Conservation (phyloP, 2,329 filamentous ascomycete genomes). For the Polychaeton citri region DNA sequence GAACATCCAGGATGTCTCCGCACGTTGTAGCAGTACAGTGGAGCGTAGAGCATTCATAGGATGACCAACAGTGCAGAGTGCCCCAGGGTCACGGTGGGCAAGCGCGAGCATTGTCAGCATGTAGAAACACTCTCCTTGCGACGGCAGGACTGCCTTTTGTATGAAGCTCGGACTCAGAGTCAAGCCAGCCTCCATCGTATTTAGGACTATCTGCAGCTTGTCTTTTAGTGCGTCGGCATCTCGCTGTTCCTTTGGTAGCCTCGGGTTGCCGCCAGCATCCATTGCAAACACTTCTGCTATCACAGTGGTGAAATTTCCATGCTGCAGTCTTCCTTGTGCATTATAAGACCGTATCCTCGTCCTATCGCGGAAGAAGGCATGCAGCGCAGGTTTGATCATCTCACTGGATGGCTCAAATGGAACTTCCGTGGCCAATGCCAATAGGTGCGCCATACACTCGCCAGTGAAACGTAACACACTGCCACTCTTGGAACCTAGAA, state of each 20-base stretch:
- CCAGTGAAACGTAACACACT: slow-evolving; percentile 27
- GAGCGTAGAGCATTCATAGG: slow-evolving; percentile 17
- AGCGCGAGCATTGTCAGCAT: slow-evolving; percentile 27
- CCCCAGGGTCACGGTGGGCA: slow-evolving; percentile 27
- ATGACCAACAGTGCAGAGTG: slow-evolving; percentile 24
- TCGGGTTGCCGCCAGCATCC: slow-evolving; percentile 29
- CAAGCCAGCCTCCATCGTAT: slow-evolving; percentile 26
- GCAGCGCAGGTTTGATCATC: slow-evolving; percentile 18
- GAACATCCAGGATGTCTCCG: slow-evolving; percentile 16
- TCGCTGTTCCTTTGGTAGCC: slow-evolving; percentile 25
- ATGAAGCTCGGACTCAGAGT: slow-evolving; percentile 18
- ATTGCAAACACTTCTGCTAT: slow-evolving; percentile 26
- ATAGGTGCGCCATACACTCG: slow-evolving; percentile 27
- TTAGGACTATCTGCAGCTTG: slow-evolving; percentile 29
- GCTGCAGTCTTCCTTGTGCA: slow-evolving; percentile 9
- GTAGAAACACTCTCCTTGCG: slow-evolving; percentile 28
- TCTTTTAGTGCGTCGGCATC: slow-evolving; percentile 30
- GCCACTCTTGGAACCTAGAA: slow-evolving; percentile 7
- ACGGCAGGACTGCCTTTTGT: slow-evolving; percentile 10
- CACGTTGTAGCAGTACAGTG: slow-evolving; percentile 6
- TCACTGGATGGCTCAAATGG: slow-evolving; percentile 19
- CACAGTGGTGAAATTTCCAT: slow-evolving; percentile 22
- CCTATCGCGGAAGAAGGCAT: slow-evolving; percentile 22
- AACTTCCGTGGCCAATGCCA: slow-evolving; percentile 22
- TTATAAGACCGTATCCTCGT: slow-evolving; percentile 4